Evolutionary conservation across 805 yeast genomes (phyloP), one percentile per base, ranked within the genome.

Genomic region (Teunomyces barrocoloradensis): DNA sequence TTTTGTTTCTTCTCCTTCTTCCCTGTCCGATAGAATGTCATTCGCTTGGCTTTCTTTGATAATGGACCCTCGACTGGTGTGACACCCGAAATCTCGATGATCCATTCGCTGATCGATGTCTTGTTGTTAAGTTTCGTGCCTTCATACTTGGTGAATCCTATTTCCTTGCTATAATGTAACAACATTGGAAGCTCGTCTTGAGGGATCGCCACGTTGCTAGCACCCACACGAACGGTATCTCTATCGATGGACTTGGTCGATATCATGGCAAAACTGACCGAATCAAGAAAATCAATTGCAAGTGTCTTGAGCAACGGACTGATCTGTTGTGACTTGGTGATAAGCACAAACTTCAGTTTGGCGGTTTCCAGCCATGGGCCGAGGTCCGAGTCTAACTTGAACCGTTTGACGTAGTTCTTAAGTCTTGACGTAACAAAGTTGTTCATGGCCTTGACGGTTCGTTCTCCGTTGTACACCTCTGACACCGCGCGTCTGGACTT

Each of bases 231-330:
- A 28, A 60, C 45, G 12, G 45, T 44, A 6, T 63, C 39, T 46
- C 50, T 21, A 42, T 42, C 38, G 29, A 32, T 10, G 7, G 37
- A 11, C 6, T 61, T 59, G 4, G 68, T 49, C 4, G 70, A 69
- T 32, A 68, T 62, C 60, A 69, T 75, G 1, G 75, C 84, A 55
- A 79, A 74, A 36, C 80, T 78, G 2, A 78, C 59, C 2, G 60
- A 51, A 0, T 75, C 81, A 36, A 84, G 61, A 63, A 81, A 84
- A 59, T 88, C 96, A 46, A 87, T 72, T 2, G 92, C 89, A 50
- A 89, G 66, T 0, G 86, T 67, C 57, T 84, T 87, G 56, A 75
- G 75, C 47, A 82, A 60, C 1, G 89, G 79, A 7, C 85, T 73
- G 4, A 81, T 63, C 36, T 64, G 66, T 17, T 67, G 70, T 43